Percentiles rank a stretch among this genome's conserved stretches.
phyloP scores from a whole-genome alignment of 164 flowering plant genomes.

The Vitis labrusca region DNA sequence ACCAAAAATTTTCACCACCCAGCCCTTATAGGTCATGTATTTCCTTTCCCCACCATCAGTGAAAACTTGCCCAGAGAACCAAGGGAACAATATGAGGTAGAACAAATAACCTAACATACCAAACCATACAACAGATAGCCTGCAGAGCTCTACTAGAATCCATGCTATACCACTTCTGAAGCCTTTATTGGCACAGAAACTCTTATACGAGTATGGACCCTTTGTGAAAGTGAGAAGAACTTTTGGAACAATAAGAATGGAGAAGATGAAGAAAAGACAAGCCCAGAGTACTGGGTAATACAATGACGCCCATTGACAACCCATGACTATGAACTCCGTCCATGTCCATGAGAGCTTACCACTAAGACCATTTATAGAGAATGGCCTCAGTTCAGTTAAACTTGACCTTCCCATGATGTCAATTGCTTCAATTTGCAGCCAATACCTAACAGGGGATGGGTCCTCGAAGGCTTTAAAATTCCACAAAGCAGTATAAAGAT shows the following conservation, averaged over 20 bases:
- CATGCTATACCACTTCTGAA: conserved; percentile 38
- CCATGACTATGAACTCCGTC: conserved; percentile 91
- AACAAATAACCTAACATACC: conserved; percentile 52
- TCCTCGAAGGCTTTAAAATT: conserved; percentile 80
- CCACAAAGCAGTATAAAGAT: conserved; percentile 71
- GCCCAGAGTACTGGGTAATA: conserved; percentile 77
- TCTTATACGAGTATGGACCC: conserved; percentile 48
- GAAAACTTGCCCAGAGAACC: conserved; percentile 76
- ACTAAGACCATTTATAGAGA: conserved; percentile 68
- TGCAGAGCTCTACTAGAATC: conserved; percentile 57
- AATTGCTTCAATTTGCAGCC: conserved; percentile 79
- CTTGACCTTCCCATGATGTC: conserved; percentile 60
- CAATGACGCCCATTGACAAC: conserved; percentile 80
- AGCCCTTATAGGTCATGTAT: conserved; percentile 86
- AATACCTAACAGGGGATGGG: conserved; percentile 77
- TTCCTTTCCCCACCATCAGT: conserved; percentile 49
- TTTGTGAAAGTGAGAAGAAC: conserved; percentile 34
- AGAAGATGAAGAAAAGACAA: conserved; percentile 29
- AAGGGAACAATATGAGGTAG: conserved; percentile 71
- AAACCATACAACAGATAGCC: conserved; percentile 50
- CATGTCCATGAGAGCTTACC: conserved; percentile 71
- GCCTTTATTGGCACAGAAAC: conserved; percentile 42
- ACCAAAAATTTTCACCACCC: conserved; percentile 46
- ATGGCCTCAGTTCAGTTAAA: conserved; percentile 64
- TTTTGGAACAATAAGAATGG: conserved; percentile 60